A percentile compares a stretch with the other conserved stretches of the same genome.
Conservation (phyloP, 495 filamentous ascomycete genomes). For the Aspergillus cavernicola region DNA sequence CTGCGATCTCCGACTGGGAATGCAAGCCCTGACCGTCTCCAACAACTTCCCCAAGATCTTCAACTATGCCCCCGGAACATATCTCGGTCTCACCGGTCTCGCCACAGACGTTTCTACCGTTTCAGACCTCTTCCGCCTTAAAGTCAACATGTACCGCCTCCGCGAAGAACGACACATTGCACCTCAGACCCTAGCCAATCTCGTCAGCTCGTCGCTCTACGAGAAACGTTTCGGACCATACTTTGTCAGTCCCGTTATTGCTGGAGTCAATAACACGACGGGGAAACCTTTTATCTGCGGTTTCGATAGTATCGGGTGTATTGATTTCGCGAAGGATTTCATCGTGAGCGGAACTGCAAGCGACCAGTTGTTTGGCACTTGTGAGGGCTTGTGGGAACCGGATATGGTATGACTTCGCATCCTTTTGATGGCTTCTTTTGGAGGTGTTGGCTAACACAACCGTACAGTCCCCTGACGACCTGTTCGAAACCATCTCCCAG, state of each 20-base stretch:
- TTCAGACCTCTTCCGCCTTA: slow-evolving; percentile 96
- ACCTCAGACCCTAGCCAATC: slow-evolving; percentile 91
- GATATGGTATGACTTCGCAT: slow-evolving; percentile 62
- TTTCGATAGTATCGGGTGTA: slow-evolving; percentile 98
- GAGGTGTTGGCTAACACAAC: slow-evolving; percentile 21
- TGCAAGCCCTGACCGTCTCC: slow-evolving; percentile 93
- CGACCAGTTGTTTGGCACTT: slow-evolving; percentile 97
- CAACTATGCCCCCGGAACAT: slow-evolving; percentile 85
- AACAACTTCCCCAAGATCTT: slow-evolving; percentile 99
- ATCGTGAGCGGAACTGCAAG: slow-evolving; percentile 95
- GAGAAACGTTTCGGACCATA: slow-evolving; percentile 94
- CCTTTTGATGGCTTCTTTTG: background rate
- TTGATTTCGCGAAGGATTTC: slow-evolving; percentile 99
- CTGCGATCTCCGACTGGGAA: slow-evolving; percentile 95
- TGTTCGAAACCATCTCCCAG: slow-evolving; percentile 98
- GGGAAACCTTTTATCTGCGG: slow-evolving; percentile 97
- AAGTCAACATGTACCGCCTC: slow-evolving; percentile 99
- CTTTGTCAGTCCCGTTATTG: slow-evolving; percentile 92
- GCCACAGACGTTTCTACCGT: slow-evolving; percentile 95
- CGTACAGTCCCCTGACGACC: slow-evolving; percentile 74
- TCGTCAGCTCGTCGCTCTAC: slow-evolving; percentile 86
- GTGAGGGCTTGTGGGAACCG: slow-evolving; percentile 97
- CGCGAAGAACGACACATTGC: slow-evolving; percentile 95
- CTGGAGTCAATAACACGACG: slow-evolving; percentile 86
- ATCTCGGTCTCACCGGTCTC: slow-evolving; percentile 94